Evolutionary conservation across 2,329 filamentous ascomycete species (phyloP), one percentile per base, ranked within the genome.

Genomic region (Arachnopeziza araneosa): DNA sequence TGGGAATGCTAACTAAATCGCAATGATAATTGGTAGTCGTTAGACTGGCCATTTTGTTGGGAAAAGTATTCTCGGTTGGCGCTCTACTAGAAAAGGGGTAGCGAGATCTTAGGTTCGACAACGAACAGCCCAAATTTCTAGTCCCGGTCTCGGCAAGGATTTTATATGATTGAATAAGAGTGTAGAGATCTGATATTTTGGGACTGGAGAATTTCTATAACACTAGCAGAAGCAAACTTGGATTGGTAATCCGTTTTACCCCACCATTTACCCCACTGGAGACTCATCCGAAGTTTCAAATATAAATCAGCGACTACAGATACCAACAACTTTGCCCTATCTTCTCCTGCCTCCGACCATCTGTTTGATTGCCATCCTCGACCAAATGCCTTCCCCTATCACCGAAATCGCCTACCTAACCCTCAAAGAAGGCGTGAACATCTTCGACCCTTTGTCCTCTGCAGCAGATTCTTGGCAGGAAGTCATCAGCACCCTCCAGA

Each of bases 321-420:
- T 7, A 44, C 5, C 12, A 17, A 14, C 17, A 44, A 44, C 17
- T 17, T 44, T 19, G 4, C 6, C 12, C 17, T 14, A 44, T 17
- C 7, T 32, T 44, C 2, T 14, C 36, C 17, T 12, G 4, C 6
- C 36, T 44, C 12, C 5, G 12, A 8, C 17, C 6, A 44, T 44
- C 36, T 8, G 17, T 44, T 44, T 2, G 4, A 4, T 12, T 17
- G 12, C 12, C 5, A 44, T 8, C 17, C 36, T 8, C 17, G 3
- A 44, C 36, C 9, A 54, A 26, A 54, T 54, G 52, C 6, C 57
- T 7, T 24, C 51, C 8, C 60, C 58, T 23, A 59, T 59, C 24
- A 76, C 75, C 2, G 78, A 79, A 68, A 69, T 79, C 56, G 73
- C 70, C 17, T 68, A 70, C 55, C 54, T 78, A 5, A 70, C 74